phyloP scores from a whole-genome alignment of 805 yeast genomes.

The Cyberlindnera xishuangbannaensis region DNA sequence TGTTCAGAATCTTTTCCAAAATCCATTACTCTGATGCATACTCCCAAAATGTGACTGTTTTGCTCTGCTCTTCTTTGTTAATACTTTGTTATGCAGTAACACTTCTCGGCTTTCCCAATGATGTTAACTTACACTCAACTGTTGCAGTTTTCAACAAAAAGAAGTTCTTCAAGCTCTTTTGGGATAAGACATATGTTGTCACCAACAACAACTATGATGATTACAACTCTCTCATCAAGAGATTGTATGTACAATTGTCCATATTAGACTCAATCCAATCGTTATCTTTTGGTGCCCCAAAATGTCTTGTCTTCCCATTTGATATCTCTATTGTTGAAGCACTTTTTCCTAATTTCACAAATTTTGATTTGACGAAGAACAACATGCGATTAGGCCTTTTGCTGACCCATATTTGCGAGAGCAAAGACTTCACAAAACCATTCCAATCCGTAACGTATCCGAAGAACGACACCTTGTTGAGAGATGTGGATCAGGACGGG shows the following conservation, averaged over 20 bases:
- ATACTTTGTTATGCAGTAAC: slow-evolving; percentile 51
- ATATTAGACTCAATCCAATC: slow-evolving; percentile 49
- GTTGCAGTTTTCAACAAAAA: slow-evolving; percentile 54
- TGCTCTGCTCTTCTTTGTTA: slow-evolving; percentile 26
- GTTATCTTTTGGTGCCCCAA: slow-evolving; percentile 45
- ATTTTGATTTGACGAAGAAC: slow-evolving; percentile 18
- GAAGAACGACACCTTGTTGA: slow-evolving; percentile 1
- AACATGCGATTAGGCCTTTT: slow-evolving; percentile 24
- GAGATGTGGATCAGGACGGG: slow-evolving; percentile 8
- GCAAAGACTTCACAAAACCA: slow-evolving; percentile 5
- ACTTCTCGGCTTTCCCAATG: slow-evolving; percentile 54
- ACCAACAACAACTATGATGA: slow-evolving; percentile 21
- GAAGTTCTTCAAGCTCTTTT: slow-evolving; percentile 36
- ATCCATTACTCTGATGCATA: slow-evolving; percentile 11
- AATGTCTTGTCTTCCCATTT: slow-evolving; percentile 21
- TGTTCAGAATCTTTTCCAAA: slow-evolving; percentile 15
- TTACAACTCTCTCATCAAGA: slow-evolving; percentile 26
- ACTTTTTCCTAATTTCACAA: slow-evolving; percentile 16
- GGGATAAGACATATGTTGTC: slow-evolving; percentile 11
- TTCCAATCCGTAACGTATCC: slow-evolving; percentile 1
- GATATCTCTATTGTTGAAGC: slow-evolving; percentile 16
- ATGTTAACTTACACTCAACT: slow-evolving; percentile 44
- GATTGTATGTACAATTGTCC: slow-evolving; percentile 42
- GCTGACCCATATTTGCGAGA: slow-evolving; percentile 16
- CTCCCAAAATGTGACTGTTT: slow-evolving; percentile 12